Base-by-base conservation (phyloP, 148 eudicot species). In the Cornus suecica region DNA sequence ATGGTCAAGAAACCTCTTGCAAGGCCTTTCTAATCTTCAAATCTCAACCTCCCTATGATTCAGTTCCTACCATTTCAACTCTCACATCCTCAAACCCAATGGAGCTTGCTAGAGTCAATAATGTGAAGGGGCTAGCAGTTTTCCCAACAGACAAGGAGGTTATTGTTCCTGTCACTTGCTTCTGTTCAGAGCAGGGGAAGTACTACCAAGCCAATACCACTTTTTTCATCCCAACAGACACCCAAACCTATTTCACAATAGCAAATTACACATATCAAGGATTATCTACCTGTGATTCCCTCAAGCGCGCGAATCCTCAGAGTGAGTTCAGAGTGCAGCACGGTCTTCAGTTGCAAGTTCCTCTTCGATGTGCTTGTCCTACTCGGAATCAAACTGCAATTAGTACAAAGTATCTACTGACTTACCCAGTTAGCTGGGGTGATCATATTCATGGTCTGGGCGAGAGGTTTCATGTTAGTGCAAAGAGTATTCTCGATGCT, bases 351-450 rank as follows among this genome's bases (percentile, higher is more conserved):
- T 41, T 82, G 41, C 66, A 66, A 48, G 70, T 92, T 8, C 97
- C 95, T 27, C 75, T 92, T 0, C 84, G 89, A 28, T 92, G 97
- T 76, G 97, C 94, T 15, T 92, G 97, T 80, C 97, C 97, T 65
- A 89, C 90, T 0, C 74, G 27, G 65, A 70, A 69, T 7, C 94
- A 92, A 77, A 63, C 68, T 8, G 66, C 32, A 3, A 37, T 58
- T 1, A 88, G 92, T 41, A 78, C 83, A 4, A 83, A 72, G 80
- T 90, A 82, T 74, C 79, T 93, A 31, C 48, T 90, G 77, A 90
- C 86, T 75, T 93, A 85, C 80, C 75, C 87, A 0, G 42, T 89
- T 31, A 71, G 28, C 42, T 30, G 74, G 1, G 84, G 83, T 13
- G 86, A 90, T 69, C 54, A 34, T 24, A 26, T 85, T 71, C 28